Percentiles rank a stretch among this genome's conserved stretches.
Conservation (phyloP, 2,329 filamentous ascomycete species). For the Simplicillium sp. region DNA sequence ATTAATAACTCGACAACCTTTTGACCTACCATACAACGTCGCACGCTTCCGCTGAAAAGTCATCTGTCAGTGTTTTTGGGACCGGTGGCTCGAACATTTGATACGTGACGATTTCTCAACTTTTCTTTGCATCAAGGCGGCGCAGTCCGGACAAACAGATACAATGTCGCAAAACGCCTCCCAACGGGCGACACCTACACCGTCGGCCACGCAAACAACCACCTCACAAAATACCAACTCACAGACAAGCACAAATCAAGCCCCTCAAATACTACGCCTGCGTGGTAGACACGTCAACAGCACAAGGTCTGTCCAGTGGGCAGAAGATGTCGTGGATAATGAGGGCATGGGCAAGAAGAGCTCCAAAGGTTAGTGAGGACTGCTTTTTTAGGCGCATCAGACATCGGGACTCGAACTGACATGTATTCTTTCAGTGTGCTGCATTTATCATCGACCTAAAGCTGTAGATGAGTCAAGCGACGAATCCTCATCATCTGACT, state of each 20-base stretch:
- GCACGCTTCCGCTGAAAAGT: too few species aligned
- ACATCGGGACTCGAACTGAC: constrained; percentile 1
- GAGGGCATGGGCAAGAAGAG: constrained; percentile 90
- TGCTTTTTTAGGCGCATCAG: background rate
- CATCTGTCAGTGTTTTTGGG: too few species aligned
- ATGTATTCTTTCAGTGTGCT: constrained; percentile 62
- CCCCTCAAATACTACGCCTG: constrained; percentile 37
- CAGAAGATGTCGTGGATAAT: constrained; percentile 87
- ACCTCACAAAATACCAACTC: constrained; percentile 16
- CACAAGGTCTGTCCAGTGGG: constrained; percentile 73
- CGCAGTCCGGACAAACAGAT: too few species aligned
- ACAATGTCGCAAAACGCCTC: constrained; percentile 4
- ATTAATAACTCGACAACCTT: constrained; percentile 3
- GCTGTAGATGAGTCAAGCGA: constrained; percentile 74
- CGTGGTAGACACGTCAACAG: constrained; percentile 36
- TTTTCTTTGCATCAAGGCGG: too few species aligned
- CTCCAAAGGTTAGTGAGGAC: constrained; percentile 62
- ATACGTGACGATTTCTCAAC: too few species aligned
- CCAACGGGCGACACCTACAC: constrained; percentile 17
- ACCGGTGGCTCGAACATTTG: too few species aligned
- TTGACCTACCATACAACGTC: background rate
- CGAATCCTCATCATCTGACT: constrained; percentile 46
- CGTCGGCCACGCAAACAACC: constrained; percentile 24
- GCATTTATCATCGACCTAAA: constrained; percentile 88
- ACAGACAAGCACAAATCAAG: constrained; percentile 15